Conservation (phyloP, 2,329 filamentous ascomycete genomes). For the Fusarium duplospermum region DNA sequence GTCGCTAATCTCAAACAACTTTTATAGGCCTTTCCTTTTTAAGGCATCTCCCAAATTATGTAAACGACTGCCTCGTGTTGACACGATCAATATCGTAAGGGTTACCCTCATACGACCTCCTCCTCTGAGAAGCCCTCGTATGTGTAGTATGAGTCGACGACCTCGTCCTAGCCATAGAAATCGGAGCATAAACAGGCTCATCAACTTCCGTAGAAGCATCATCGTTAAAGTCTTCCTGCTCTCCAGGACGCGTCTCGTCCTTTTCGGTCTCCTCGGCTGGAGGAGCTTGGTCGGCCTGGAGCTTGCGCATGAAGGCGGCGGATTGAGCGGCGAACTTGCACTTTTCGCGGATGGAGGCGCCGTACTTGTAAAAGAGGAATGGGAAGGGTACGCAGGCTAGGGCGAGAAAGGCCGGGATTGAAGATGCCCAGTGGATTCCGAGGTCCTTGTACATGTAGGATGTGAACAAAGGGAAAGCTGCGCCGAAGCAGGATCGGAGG, state of each 20-base stretch:
- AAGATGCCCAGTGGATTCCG: constrained; percentile 37
- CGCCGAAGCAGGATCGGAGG: constrained; percentile 35
- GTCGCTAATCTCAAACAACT: not conserved
- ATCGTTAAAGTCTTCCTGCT: constrained; percentile 22
- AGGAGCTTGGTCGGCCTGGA: constrained; percentile 15
- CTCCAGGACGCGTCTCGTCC: constrained; percentile 7
- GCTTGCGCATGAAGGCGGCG: constrained; percentile 36
- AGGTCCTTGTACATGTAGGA: constrained; percentile 34
- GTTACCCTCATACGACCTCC: constrained; percentile 32
- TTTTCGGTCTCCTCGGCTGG: constrained; percentile 20
- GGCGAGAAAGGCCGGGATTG: constrained; percentile 30
- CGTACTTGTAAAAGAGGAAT: constrained; percentile 39
- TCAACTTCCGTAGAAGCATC: constrained; percentile 33
- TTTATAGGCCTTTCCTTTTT: not conserved
- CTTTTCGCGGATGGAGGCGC: constrained; percentile 32
- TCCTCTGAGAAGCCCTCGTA: constrained; percentile 20
- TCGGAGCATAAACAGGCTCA: constrained; percentile 31
- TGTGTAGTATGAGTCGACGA: constrained; percentile 19
- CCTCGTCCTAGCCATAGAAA: constrained; percentile 12
- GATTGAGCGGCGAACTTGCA: constrained; percentile 38
- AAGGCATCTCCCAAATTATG: not conserved
- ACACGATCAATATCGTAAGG: constrained; percentile 36
- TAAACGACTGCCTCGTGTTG: constrained; percentile 35
- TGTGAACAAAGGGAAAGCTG: constrained; percentile 36
- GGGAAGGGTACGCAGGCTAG: constrained; percentile 37